Evolutionary conservation across 2,329 filamentous ascomycete genomes (phyloP), one percentile per base, ranked within the genome.

Genomic region (Beauveria rudraprayagi): DNA sequence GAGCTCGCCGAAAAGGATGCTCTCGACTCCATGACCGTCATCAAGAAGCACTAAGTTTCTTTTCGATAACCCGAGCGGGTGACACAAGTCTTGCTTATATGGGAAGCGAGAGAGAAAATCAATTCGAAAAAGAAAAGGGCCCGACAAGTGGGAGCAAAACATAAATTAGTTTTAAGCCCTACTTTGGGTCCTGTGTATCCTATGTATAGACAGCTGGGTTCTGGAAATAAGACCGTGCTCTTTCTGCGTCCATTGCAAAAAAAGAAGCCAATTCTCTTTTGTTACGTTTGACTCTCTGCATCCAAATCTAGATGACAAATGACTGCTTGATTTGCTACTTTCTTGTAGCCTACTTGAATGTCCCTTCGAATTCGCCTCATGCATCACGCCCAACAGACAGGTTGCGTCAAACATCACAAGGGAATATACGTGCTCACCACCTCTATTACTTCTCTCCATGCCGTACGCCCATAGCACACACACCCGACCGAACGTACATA

Each of bases 1-100:
- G 77, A 78, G 70, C 66, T 75, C 64, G 77, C 75, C 62, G 83
- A 86, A 78, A 79, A 77, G 75, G 71, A 76, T 63, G 77, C 75
- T 61, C 78, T 83, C 56, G 79, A 83, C 73, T 75, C 78, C 64
- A 73, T 83, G 66, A 71, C 74, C 63, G 73, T 82, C 57, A 69
- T 80, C 70, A 80, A 78, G 77, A 79, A 74, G 72, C 77, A 81
- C 72, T 77, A 75, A 72, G 65, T 56, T 43, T 43, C 11, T 22
- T 6, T 44, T n/a, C 41, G 3, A 6, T n/a, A 3, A 43, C 3
- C 17, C 9, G n/a, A 37, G 37, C 52, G 7, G 24, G 26, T 37
- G 53, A 46, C 48, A 63, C n/a, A 37, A 22, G 11, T n/a, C 16
- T 50, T 54, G 26, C 40, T 48, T 50, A 34, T 61, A 55, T 61